Base-by-base conservation (phyloP, 108 stramenopile species). In the Skeletonema marinoi region DNA sequence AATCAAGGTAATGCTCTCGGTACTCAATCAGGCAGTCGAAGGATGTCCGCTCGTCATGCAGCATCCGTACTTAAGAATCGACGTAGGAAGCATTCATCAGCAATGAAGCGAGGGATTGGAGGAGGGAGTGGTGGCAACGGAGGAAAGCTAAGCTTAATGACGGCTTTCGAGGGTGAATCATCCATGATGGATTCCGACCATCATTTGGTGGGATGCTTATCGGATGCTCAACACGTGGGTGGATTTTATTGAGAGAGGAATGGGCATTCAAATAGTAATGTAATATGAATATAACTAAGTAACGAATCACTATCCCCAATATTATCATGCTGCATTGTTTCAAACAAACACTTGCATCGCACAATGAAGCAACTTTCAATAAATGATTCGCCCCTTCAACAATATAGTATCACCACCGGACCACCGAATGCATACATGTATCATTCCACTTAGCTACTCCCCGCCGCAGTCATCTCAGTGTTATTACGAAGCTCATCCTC, bases 401-500 rank as follows among this genome's bases (percentile, higher is more conserved):
- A 41, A 11, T 11, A 11, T 39, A 2, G 10, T 10, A 39, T 39
- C 39, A 39, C 9, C 17, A n/a, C n/a, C n/a, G n/a, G n/a, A n/a
- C 50, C 48, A 8, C 17, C 50, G n/a, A 50, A 44, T 4, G 2
- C 19, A n/a, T 17, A 6, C 6, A 17, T 4, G 2, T 51, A 51
- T 19, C 4, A 50, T 17, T 19, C n/a, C 12, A 19, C 7, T 19
- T 19, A 19, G 50, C 50, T 51, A 19, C 17, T n/a, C 50, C 17
- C 4, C 50, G 19, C 50, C 17, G 19, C 17, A n/a, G 17, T 19
- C n/a, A 19, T 51, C 12, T 51, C 50, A 51, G 19, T 19, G 17
- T 51, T 51, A 19, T 19, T 51, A 41, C 39, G 39, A 41, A 41
- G 16, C 51, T 46, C 95, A 82, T 98, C 97, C 73, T 98, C 98